These are phyloP conservation scores for Auricularia sp. DNA, from an alignment of 768 basidiomycete genomes.

Conservation along the genomic window DNA sequence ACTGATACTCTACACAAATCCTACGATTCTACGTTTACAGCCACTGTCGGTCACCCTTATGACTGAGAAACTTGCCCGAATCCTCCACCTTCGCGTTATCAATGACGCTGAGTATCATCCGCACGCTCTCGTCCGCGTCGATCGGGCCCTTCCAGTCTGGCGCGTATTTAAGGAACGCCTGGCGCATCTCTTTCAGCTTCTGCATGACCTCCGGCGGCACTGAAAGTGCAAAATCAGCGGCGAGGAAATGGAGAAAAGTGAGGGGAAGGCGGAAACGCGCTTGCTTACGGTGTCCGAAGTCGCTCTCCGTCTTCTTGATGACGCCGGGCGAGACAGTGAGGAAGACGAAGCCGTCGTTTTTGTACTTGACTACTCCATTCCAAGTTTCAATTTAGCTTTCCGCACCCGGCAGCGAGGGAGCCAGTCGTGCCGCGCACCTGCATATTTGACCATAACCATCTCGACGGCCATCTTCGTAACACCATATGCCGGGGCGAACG, in stretches of 20 bases:
- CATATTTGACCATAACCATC: constrained; percentile 28
- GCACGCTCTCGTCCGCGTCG: constrained; percentile 12
- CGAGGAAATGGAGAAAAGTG: too few relatives aligned
- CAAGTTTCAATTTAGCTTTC: too few relatives aligned
- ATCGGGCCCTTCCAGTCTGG: constrained; percentile 13
- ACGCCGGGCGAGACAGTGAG: constrained; percentile 29
- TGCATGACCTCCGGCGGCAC: too few relatives aligned
- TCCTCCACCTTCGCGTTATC: constrained; percentile 10
- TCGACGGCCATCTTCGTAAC: constrained; percentile 31
- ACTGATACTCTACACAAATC: too few relatives aligned
- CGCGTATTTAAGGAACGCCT: not conserved
- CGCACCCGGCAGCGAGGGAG: too few relatives aligned
- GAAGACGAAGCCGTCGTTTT: constrained; percentile 27
- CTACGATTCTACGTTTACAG: too few relatives aligned
- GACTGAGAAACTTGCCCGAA: constrained; percentile 18
- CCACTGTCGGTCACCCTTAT: not conserved
- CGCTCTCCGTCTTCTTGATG: constrained; percentile 14
- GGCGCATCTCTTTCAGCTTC: too few relatives aligned
- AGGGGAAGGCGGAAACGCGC: too few relatives aligned
- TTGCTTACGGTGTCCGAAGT: too few relatives aligned
- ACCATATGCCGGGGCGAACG: constrained; percentile 18
- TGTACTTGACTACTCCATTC: constrained; percentile 1
- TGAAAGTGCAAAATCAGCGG: too few relatives aligned
- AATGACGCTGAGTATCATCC: constrained; percentile 14
- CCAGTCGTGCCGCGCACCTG: not conserved